These are phyloP conservation scores for Macrocybe gigantea DNA, from an alignment of 768 basidiomycete species.

Conservation along the genomic window DNA sequence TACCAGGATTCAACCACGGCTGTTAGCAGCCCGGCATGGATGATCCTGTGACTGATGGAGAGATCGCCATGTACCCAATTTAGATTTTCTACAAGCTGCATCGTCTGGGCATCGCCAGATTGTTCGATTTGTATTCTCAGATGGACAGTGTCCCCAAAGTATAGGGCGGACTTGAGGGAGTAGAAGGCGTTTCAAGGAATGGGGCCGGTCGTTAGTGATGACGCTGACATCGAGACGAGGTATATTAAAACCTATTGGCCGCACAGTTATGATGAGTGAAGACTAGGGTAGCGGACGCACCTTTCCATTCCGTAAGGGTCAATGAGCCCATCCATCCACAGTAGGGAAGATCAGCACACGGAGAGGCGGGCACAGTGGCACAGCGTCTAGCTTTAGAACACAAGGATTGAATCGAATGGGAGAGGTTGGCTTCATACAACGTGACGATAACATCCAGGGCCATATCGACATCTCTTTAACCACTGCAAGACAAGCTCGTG, in stretches of 20 bases:
- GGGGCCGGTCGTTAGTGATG: conserved; percentile 73
- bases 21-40: conserved; percentile 75
- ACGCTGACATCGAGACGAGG: conserved; percentile 67
- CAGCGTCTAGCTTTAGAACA: too few species aligned
- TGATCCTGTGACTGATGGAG: conserved; percentile 63
- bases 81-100: conserved; percentile 41
- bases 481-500: too few species aligned
- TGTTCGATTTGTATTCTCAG: conserved; percentile 75
- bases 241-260: conserved; percentile 62
- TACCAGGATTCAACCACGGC: conserved; percentile 92
- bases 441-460: too few species aligned
- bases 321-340: conserved; percentile 61
- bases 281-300: conserved; percentile 26
- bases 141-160: conserved; percentile 63
- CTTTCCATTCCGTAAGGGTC: conserved; percentile 49
- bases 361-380: conserved; percentile 27
- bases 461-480: too few species aligned
- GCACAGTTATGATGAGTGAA: conserved; percentile 13
- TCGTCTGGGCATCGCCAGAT: conserved; percentile 58
- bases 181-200: conserved; percentile 64
- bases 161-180: conserved; percentile 47
- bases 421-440: too few species aligned
- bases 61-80: conserved; percentile 57
- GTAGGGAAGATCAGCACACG: conserved; percentile 41
- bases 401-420: too few species aligned